Evolutionary conservation across 768 basidiomycete genomes (phyloP).

Genomic region (Tylopilus rubrobrunneus): DNA sequence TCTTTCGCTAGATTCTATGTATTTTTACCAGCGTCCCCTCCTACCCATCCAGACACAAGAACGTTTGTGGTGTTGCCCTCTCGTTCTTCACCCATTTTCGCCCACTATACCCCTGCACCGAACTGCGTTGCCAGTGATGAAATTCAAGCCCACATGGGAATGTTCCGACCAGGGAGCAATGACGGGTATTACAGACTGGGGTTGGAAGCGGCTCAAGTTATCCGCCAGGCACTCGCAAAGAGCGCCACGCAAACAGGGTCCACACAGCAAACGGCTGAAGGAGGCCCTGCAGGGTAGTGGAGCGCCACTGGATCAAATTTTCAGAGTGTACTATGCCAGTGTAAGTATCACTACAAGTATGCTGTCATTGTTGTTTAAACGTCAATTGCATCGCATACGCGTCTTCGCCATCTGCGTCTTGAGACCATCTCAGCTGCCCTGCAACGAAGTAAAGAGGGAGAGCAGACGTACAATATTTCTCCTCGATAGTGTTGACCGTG

Average conservation of each 20-base stretch:
- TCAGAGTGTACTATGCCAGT: neutral
- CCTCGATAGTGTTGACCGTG: slow-evolving; percentile 78
- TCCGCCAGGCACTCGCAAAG: slow-evolving; percentile 51
- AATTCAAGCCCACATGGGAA: slow-evolving; percentile 80
- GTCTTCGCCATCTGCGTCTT: slow-evolving; percentile 94
- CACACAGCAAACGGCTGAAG: neutral
- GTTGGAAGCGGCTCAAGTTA: slow-evolving; percentile 55
- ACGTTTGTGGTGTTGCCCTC: slow-evolving; percentile 79
- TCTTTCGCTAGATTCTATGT: slow-evolving; percentile 66
- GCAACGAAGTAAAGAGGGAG: neutral
- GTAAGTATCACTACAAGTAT: neutral
- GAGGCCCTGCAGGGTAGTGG: neutral
- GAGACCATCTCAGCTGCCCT: slow-evolving; percentile 6
- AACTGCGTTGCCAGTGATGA: slow-evolving; percentile 75
- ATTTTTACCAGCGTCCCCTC: slow-evolving; percentile 65
- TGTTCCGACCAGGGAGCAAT: slow-evolving; percentile 79
- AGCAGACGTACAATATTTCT: slow-evolving; percentile 79
- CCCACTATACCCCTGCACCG: slow-evolving; percentile 57
- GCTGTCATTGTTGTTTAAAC: slow-evolving; percentile 35
- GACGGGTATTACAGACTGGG: slow-evolving; percentile 91
- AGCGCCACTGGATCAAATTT: slow-evolving; percentile 3
- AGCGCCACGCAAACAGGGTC: neutral
- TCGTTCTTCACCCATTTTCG: slow-evolving; percentile 40
- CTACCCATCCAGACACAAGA: slow-evolving; percentile 48
- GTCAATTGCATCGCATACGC: slow-evolving; percentile 86